Evolutionary conservation across 805 yeast species (phyloP).

Genomic region (Candida michaelii): DNA sequence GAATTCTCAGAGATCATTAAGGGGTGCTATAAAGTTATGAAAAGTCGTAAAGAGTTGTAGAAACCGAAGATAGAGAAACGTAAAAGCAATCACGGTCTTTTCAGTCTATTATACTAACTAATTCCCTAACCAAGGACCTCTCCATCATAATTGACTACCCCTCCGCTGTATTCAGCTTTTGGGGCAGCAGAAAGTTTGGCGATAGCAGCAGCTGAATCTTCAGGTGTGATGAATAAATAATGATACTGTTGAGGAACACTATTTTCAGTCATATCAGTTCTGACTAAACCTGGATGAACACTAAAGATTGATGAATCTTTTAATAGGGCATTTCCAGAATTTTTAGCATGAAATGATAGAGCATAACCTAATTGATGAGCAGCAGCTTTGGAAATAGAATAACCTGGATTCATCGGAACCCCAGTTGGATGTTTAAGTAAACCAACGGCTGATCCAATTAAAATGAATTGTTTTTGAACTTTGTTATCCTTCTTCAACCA

Average conservation of each 20-base stretch:
- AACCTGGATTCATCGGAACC: constrained; percentile 15
- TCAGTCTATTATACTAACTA: too few species aligned
- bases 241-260: not conserved
- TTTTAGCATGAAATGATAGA: not conserved
- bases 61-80: too few species aligned
- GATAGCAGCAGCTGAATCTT: not conserved
- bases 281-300: constrained; percentile 9
- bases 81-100: too few species aligned
- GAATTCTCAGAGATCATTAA: too few species aligned
- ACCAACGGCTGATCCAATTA: constrained; percentile 16
- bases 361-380: constrained; percentile 21
- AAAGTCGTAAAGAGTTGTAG: too few species aligned
- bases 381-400: constrained; percentile 36
- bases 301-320: not conserved
- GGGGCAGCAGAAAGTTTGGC: too few species aligned
- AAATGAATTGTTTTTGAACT: constrained; percentile 4
- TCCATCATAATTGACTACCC: too few species aligned
- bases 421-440: not conserved
- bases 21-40: too few species aligned
- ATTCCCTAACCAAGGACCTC: too few species aligned
- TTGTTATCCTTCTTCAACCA: constrained; percentile 10
- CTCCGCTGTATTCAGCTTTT: too few species aligned
- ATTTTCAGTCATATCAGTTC: constrained; percentile 4
- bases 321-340: not conserved
- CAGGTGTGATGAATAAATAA: not conserved